Conservation (phyloP, 805 yeast species). For the Cyberlindnera euphorbiae region DNA sequence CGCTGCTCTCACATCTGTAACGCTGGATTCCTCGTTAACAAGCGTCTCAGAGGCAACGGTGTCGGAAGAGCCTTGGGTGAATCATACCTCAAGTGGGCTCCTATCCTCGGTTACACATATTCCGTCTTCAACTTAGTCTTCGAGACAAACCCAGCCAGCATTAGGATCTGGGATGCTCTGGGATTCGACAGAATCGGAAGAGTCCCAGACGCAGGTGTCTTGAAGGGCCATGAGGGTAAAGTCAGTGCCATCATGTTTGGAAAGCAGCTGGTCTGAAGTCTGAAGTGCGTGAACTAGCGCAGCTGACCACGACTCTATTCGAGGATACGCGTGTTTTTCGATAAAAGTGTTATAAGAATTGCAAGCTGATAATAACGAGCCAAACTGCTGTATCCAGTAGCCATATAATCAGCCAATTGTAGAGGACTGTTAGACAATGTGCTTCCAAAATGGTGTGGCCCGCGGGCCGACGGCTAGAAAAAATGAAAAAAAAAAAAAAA, state of each 20-base stretch:
- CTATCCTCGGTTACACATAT: constrained; percentile 70
- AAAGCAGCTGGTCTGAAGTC: constrained; percentile 39
- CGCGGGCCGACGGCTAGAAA: too few relatives aligned
- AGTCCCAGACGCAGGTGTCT: constrained; percentile 65
- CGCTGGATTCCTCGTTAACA: constrained; percentile 76
- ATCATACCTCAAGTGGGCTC: constrained; percentile 67
- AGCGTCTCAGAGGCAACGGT: constrained; percentile 54
- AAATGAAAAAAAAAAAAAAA: constrained; percentile 1
- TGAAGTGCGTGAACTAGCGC: too few relatives aligned
- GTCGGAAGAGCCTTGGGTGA: constrained; percentile 69
- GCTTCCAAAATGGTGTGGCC: too few relatives aligned
- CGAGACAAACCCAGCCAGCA: constrained; percentile 72
- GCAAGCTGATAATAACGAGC: too few relatives aligned
- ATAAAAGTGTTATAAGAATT: too few relatives aligned
- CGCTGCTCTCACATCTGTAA: constrained; percentile 85
- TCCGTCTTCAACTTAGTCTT: constrained; percentile 87
- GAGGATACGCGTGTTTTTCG: too few relatives aligned
- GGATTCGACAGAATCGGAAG: constrained; percentile 80
- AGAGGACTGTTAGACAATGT: too few relatives aligned
- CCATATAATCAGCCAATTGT: too few relatives aligned
- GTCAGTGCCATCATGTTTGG: constrained; percentile 82
- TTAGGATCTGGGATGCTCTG: constrained; percentile 73
- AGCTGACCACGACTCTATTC: too few relatives aligned
- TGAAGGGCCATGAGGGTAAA: constrained; percentile 57
- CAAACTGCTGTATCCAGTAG: too few relatives aligned